phyloP scores from a whole-genome alignment of 108 stramenopile species.

The Fragilariopsis cylindrus region DNA sequence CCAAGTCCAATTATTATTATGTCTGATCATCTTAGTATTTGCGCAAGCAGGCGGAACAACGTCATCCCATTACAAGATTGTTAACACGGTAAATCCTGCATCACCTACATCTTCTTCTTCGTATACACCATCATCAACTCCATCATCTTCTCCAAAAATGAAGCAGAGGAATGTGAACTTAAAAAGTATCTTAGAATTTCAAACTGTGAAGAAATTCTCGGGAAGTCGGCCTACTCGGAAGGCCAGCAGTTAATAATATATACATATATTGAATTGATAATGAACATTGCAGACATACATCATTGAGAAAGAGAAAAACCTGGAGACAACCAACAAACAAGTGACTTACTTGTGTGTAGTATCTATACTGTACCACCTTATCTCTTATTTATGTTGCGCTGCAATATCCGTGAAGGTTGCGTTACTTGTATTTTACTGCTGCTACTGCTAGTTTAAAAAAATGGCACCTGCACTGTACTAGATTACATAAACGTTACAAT shows the following conservation, averaged over 20 bases:
- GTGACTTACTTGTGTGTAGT: too few species aligned
- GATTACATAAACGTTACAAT: too few species aligned
- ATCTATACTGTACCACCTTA: too few species aligned
- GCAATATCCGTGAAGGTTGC: too few species aligned
- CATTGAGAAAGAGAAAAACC: too few species aligned
- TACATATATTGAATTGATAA: too few species aligned
- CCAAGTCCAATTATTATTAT: constrained; percentile 19
- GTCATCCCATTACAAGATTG: constrained; percentile 23
- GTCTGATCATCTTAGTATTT: constrained; percentile 18
- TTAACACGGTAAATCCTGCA: constrained; percentile 23
- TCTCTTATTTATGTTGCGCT: too few species aligned
- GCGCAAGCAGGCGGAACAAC: constrained; percentile 15
- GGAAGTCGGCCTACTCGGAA: constrained; percentile 21
- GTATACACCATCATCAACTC: constrained; percentile 4
- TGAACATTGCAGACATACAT: too few species aligned
- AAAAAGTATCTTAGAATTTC: constrained; percentile 27
- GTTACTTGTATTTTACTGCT: too few species aligned
- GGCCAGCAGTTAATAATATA: neutral
- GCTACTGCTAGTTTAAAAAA: too few species aligned
- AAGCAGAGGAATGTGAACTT: constrained; percentile 4
- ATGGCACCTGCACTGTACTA: too few species aligned
- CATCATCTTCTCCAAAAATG: neutral
- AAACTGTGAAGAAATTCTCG: constrained; percentile 18
- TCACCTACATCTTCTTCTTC: neutral
- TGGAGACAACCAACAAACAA: too few species aligned